Evolutionary conservation across 257 asterid genomes (phyloP).

Genomic region (Solanum appendiculatum): DNA sequence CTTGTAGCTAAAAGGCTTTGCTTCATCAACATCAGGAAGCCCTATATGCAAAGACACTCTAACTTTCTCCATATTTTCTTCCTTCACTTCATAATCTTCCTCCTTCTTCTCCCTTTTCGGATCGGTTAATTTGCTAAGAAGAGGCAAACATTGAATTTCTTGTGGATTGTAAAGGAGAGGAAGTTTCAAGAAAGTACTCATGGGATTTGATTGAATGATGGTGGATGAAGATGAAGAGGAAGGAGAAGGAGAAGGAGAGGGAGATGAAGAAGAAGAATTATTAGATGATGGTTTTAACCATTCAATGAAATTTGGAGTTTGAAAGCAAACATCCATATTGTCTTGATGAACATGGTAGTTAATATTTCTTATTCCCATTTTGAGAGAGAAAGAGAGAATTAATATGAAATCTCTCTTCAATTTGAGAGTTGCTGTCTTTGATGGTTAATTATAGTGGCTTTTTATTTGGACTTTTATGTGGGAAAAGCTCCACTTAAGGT

Average conservation of each 20-base stretch:
- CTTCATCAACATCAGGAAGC: slow-evolving; percentile 32
- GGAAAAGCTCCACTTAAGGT: slow-evolving; percentile 37
- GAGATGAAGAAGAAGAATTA: neutral
- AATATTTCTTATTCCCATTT: slow-evolving; percentile 20
- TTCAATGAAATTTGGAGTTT: slow-evolving; percentile 41
- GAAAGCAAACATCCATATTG: slow-evolving; percentile 29
- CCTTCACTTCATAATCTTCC: slow-evolving; percentile 11
- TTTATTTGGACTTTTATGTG: neutral
- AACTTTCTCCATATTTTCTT: slow-evolving; percentile 30
- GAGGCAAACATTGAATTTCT: slow-evolving; percentile 56
- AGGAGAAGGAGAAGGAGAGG: neutral
- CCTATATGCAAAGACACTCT: slow-evolving; percentile 71
- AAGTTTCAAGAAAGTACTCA: slow-evolving; percentile 34
- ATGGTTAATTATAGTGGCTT: neutral
- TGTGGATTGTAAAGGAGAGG: slow-evolving; percentile 32
- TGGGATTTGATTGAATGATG: slow-evolving; percentile 17
- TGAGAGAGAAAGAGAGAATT: neutral
- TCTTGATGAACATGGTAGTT: slow-evolving; percentile 26
- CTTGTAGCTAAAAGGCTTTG: neutral
- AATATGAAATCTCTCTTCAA: slow-evolving; percentile 4
- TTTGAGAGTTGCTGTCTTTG: neutral
- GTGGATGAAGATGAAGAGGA: slow-evolving; percentile 11
- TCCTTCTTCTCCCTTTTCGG: slow-evolving; percentile 18
- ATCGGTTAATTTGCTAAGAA: slow-evolving; percentile 51
- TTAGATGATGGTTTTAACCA: slow-evolving; percentile 51